Evolutionary conservation across 371 early-diverging fungal genomes (phyloP), one percentile per base, ranked within the genome.

Genomic region (Rhizopus delemar): DNA sequence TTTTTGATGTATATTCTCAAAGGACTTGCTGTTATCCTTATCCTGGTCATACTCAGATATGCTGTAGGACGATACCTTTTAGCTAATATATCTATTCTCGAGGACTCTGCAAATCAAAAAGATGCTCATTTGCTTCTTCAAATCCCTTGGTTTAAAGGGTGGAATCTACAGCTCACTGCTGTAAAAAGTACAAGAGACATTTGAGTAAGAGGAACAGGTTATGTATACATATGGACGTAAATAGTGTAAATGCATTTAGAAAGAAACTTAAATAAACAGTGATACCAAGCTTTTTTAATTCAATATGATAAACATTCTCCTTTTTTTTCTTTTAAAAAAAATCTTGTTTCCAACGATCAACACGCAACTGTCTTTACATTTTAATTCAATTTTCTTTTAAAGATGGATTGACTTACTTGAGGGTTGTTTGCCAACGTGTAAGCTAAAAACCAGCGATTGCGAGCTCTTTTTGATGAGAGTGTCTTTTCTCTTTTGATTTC

Each of bases 351-450:
- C 5, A 11, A 31, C 43, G 53, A 48, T 51, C 12, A 29, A 48
- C 33, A 28, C 34, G 60, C 56, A 56, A 36, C 43, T 51, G 31
- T 36, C 31, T 32, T 34, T 35, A 32, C 15, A 51, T 60, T n/a
- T 38, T 49, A 35, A 35, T 41, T 35, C 28, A 36, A 11, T 31
- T 11, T 43, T 54, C 3, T 43, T 22, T n/a, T n/a, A n/a, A 13
- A 43, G 1, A 32, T n/a, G 13, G 2, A 31, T 33, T 29, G 41
- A 39, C 38, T 64, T 70, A 77, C 74, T 54, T 68, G 56, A 11
- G 80, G 80, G 46, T 80, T 80, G 31, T 70, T 34, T 9, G 75
- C 69, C 13, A 80, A 43, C 2, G 80, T 77, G 16, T 75, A 62
- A 0, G 73, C 71, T 11, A 80, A 41, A 56, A 75, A 75, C 80